Base-by-base conservation (phyloP, 176 grass and related monocot genomes). In the Eragrostis nindensis region DNA sequence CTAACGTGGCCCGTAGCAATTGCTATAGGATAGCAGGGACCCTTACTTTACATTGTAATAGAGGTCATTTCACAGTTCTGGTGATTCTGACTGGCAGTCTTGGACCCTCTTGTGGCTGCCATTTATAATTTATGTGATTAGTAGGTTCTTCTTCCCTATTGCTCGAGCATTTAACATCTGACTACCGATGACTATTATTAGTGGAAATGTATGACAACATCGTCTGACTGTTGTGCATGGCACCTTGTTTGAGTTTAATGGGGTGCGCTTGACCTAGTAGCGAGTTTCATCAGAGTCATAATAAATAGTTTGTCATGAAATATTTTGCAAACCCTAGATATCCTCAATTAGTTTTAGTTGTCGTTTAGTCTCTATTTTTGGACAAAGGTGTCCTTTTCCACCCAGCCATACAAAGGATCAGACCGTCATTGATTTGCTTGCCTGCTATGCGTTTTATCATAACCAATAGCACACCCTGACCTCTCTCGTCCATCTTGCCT, bases 161-260 rank as follows among this genome's bases (percentile, higher is more conserved):
- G 11, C 75, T 26, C 11, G 53, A 76, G 4, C 54, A 63, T 62
- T 15, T 62, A 54, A 54, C n/a, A 42, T 7, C n/a, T n/a, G n/a
- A 30, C 11, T 27, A 38, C 12, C 26, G 22, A 62, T 55, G 44
- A 18, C 27, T 79, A 30, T 41, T 26, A 54, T 64, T 71, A 25
- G 30, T 30, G 39, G 16, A 56, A 19, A 66, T 48, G 14, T 36
- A 60, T 68, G 44, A 9, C n/a, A 21, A 8, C 52, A 84, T 36
- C 17, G n/a, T 29, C 29, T 10, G 44, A 42, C 22, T 1, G 1
- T 8, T 46, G 41, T 19, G 41, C 11, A 68, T 75, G 39, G 19
- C 48, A 42, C 0, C 21, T 69, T 30, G 30, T 10, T 75, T 69
- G 52, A 76, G 49, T 67, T 81, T 30, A 76, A 53, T 76, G 64